These are phyloP conservation scores for Solanum paucissectum DNA, from an alignment of 257 asterid genomes.

Conservation along the genomic window DNA sequence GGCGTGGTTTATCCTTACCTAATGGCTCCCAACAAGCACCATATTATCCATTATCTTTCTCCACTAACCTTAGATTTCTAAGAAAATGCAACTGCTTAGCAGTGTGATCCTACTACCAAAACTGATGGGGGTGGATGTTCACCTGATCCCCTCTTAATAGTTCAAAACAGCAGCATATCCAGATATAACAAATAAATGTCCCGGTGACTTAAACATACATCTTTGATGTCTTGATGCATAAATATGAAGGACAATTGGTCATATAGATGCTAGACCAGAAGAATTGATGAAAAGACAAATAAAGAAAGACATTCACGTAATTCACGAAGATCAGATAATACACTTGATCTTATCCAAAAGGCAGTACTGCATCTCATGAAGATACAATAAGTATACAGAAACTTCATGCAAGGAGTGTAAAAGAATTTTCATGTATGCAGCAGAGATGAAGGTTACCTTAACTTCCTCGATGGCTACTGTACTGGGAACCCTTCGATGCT, in stretches of 20 bases:
- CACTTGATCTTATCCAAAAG: neutral
- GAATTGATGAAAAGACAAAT: neutral
- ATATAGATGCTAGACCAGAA: neutral
- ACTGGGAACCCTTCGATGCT: constrained; percentile 99
- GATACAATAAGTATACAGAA: neutral
- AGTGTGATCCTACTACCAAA: neutral
- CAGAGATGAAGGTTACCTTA: constrained; percentile 41
- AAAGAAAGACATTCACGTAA: neutral
- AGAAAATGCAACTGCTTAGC: neutral
- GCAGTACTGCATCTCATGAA: neutral
- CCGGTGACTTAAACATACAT: neutral
- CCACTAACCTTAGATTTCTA: neutral
- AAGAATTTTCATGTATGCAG: neutral
- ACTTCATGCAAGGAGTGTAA: neutral
- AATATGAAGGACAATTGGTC: neutral
- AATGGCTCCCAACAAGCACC: neutral
- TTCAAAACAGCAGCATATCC: neutral
- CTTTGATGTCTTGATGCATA: neutral
- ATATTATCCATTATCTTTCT: neutral
- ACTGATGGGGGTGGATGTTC: neutral
- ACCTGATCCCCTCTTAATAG: neutral
- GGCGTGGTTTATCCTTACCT: neutral
- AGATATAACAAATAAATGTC: neutral
- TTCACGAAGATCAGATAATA: neutral
- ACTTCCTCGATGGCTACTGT: constrained; percentile 98